Percentiles rank a stretch among this genome's conserved stretches.
Evolutionary conservation across 257 asterid species (phyloP).

Genomic region (Nemophila menziesii): DNA sequence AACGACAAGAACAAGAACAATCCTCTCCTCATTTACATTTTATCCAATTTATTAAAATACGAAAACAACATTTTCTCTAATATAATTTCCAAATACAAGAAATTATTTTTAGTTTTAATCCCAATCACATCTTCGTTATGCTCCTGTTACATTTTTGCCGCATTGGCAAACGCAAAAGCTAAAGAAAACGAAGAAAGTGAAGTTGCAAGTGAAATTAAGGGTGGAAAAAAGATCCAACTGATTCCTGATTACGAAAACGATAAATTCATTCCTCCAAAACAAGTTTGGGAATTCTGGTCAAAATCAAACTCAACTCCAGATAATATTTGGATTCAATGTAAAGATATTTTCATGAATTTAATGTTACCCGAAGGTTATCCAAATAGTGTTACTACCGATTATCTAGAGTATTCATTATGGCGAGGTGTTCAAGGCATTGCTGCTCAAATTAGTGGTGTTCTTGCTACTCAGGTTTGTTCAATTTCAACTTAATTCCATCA

Average conservation of each 20-base stretch:
- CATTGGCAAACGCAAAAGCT: constrained; percentile 53
- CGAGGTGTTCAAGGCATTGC: constrained; percentile 97
- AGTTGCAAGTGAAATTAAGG: constrained; percentile 48
- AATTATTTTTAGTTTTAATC: constrained; percentile 15
- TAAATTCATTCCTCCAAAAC: constrained; percentile 42
- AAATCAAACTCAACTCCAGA: constrained; percentile 14
- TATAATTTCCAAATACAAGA: constrained; percentile 14
- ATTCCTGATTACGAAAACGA: constrained; percentile 57
- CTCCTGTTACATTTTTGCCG: constrained; percentile 24
- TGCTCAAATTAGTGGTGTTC: constrained; percentile 90
- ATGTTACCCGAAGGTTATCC: constrained; percentile 92
- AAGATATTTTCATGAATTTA: constrained; percentile 36
- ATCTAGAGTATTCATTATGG: constrained; percentile 92
- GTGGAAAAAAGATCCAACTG: constrained; percentile 63
- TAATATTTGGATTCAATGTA: constrained; percentile 56
- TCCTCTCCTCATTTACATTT: constrained; percentile 21
- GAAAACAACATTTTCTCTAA: constrained; percentile 10
- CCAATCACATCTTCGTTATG: constrained; percentile 30
- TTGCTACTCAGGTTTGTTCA: constrained; percentile 97
- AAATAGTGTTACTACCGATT: constrained; percentile 83
- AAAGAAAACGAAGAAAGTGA: constrained; percentile 21
- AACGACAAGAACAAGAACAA: neutral
- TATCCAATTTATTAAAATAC: constrained; percentile 10
- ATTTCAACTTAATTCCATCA: too few species aligned
- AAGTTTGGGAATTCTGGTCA: constrained; percentile 21